phyloP scores from a whole-genome alignment of 345 rosid genomes.

The Citrus maxima region DNA sequence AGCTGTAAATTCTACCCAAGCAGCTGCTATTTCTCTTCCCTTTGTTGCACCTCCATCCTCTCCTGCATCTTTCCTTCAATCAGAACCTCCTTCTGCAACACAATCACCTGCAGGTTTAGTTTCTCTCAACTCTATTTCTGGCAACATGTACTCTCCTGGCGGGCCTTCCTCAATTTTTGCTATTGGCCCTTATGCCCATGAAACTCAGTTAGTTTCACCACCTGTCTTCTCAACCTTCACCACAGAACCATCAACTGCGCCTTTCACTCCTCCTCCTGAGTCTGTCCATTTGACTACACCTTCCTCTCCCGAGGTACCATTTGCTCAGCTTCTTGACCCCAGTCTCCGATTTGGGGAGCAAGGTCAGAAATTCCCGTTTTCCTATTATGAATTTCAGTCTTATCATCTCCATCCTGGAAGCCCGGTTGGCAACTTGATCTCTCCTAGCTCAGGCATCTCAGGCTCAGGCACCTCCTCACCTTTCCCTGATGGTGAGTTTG shows the following conservation, averaged over 20 bases:
- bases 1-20: conserved; percentile 34
- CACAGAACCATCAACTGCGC: conserved; percentile 99
- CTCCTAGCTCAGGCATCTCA: conserved; percentile 88
- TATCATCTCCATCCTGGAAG: conserved; percentile 92
- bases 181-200: conserved; percentile 90
- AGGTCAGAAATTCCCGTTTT: conserved; percentile 43
- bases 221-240: conserved; percentile 89
- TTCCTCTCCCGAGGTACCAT: conserved; percentile 96
- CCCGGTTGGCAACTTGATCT: conserved; percentile 84
- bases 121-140: conserved; percentile 58
- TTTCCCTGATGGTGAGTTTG: conserved; percentile 64
- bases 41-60: conserved; percentile 96
- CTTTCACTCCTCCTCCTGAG: conserved; percentile 87
- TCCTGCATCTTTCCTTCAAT: conserved; percentile 91
- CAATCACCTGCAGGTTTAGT: conserved; percentile 82
- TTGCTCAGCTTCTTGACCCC: conserved; percentile 75
- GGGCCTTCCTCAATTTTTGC: conserved; percentile 88
- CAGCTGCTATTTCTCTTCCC: conserved; percentile 44
- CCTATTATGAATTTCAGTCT: conserved; percentile 67
- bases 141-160: conserved; percentile 59
- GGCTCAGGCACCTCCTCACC: conserved; percentile 94
- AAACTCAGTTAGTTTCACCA: conserved; percentile 89
- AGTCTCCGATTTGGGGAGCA: conserved; percentile 32
- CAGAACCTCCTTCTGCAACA: conserved; percentile 80
- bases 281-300: conserved; percentile 84